phyloP scores from a whole-genome alignment of 1,284 basidiomycete species.

The Ganoderma boninense region DNA sequence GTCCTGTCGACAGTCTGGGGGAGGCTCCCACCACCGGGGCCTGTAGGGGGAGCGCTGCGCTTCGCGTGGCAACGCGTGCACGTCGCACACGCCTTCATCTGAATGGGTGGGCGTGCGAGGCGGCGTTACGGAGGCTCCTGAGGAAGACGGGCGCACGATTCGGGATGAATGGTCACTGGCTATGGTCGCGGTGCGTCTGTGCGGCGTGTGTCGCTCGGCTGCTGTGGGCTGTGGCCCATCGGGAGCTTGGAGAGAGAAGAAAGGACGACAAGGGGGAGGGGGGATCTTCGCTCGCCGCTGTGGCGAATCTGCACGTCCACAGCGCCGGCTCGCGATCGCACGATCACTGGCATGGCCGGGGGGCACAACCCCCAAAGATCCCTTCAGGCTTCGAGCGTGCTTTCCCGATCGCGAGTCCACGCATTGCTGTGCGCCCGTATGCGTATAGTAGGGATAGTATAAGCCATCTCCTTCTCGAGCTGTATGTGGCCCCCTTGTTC shows the following conservation, averaged over 20 bases:
- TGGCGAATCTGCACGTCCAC: not conserved
- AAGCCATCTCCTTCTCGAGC: not conserved
- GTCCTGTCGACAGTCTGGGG: not conserved
- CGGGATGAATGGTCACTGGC: too few relatives aligned
- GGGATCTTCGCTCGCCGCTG: conserved; percentile 1
- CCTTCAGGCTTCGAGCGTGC: not conserved
- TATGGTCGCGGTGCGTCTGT: not conserved
- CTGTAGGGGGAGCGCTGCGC: not conserved
- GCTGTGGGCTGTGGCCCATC: not conserved
- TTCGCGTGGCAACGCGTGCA: conserved; percentile 2
- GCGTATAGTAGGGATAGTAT: not conserved
- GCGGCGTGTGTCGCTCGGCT: not conserved
- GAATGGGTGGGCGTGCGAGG: not conserved
- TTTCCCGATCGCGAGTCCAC: not conserved
- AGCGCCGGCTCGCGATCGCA: not conserved
- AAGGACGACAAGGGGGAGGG: too few relatives aligned
- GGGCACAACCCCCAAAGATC: not conserved
- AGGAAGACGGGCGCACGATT: not conserved
- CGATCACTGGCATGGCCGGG: not conserved
- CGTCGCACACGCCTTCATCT: not conserved
- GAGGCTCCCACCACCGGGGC: not conserved
- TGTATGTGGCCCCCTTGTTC: not conserved
- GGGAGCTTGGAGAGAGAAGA: not conserved
- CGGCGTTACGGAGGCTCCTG: not conserved
- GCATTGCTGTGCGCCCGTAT: not conserved